Conservation (phyloP, 177 flowering plant genomes). For the Telopea speciosissima region DNA sequence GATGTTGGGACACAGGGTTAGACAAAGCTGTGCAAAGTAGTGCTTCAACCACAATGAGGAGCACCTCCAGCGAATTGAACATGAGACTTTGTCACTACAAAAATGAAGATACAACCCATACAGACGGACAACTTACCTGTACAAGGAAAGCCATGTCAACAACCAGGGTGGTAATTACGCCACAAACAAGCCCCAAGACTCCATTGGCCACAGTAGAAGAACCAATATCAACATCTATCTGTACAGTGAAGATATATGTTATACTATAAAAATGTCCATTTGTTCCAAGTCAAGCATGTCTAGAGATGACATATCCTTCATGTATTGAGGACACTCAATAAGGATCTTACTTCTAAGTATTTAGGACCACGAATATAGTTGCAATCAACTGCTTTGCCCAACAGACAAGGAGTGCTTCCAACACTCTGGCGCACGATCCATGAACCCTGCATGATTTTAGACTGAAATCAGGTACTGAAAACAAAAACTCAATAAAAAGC, state of each 20-base stretch:
- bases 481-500: background rate
- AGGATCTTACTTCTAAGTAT: slow-evolving; percentile 70
- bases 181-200: slow-evolving; percentile 92
- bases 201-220: slow-evolving; percentile 99
- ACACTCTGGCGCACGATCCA: slow-evolving; percentile 99
- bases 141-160: slow-evolving; percentile 99
- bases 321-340: background rate
- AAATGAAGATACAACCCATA: background rate
- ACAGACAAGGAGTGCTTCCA: slow-evolving; percentile 93
- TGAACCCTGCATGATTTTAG: slow-evolving; percentile 61
- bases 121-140: slow-evolving; percentile 46
- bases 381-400: slow-evolving; percentile 98
- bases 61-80: no score
- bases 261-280: background rate
- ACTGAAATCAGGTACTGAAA: slow-evolving; percentile 6
- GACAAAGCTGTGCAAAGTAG: no score
- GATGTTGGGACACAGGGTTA: no score
- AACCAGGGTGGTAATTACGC: slow-evolving; percentile 86
- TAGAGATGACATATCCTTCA: background rate
- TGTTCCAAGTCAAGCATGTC: background rate
- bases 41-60: no score
- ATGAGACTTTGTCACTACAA: background rate
- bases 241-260: slow-evolving; percentile 17
- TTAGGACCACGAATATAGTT: slow-evolving; percentile 88
- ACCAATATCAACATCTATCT: slow-evolving; percentile 98